Conservation (phyloP, 441 rosid species). For the Erodium chrysanthum region DNA sequence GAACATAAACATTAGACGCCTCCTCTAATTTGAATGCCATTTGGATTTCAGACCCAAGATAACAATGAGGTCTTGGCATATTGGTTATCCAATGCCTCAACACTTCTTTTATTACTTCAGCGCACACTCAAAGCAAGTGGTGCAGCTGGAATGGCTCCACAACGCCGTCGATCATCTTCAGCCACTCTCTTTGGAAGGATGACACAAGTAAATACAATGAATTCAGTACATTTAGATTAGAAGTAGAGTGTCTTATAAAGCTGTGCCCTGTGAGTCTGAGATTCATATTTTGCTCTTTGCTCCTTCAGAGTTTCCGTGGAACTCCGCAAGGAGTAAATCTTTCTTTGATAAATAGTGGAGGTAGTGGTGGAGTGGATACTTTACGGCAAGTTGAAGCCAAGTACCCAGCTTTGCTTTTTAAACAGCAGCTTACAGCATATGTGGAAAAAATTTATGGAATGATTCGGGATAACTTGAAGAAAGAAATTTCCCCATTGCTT, state of each 20-base stretch:
- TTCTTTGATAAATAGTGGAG: slow-evolving; percentile 54
- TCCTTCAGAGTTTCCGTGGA: slow-evolving; percentile 77
- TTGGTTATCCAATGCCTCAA: slow-evolving; percentile 95
- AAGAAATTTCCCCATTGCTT: slow-evolving; percentile 94
- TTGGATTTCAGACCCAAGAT: slow-evolving; percentile 66
- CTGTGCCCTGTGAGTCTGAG: neutral
- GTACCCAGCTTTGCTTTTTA: slow-evolving; percentile 96
- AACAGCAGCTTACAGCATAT: slow-evolving; percentile 97
- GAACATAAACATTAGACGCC: slow-evolving; percentile 12
- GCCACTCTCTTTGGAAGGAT: slow-evolving; percentile 92
- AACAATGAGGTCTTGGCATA: slow-evolving; percentile 84
- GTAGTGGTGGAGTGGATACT: slow-evolving; percentile 49
- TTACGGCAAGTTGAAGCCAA: slow-evolving; percentile 96
- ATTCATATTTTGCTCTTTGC: slow-evolving; percentile 18
- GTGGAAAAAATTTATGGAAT: slow-evolving; percentile 98
- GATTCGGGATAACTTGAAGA: slow-evolving; percentile 97
- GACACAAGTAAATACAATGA: slow-evolving; percentile 55
- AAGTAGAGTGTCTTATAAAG: neutral
- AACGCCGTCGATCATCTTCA: slow-evolving; percentile 94
- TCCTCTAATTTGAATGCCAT: slow-evolving; percentile 19
- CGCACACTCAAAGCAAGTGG: slow-evolving; percentile 94
- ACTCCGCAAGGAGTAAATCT: slow-evolving; percentile 85
- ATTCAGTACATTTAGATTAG: neutral
- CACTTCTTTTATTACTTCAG: slow-evolving; percentile 87
- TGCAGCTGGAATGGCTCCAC: slow-evolving; percentile 99